Base-by-base conservation (phyloP, 164 flowering plant species). In the Stephania yunnanensis region DNA sequence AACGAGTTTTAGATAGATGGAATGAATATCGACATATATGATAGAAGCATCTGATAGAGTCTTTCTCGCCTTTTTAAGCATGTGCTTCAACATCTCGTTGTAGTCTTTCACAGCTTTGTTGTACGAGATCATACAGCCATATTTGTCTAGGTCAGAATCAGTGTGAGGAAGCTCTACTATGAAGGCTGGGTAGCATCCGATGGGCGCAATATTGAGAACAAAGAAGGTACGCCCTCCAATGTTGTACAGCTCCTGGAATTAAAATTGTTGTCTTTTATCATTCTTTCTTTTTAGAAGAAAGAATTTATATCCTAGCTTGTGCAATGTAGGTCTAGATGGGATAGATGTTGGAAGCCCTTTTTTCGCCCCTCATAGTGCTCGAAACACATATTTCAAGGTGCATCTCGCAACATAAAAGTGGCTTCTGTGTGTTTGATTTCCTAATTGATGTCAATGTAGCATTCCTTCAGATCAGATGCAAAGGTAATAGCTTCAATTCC, bases 121-220 rank as follows among this genome's bases (percentile, higher is more conserved):
- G 86, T 87, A 86, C 45, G 96, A 83, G 10, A 79, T 69, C 84
- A 90, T 44, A 88, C 98, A 95, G 4, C 98, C 97, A 73, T 73
- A 91, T 66, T 12, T 31, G 75, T 95, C 97, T 3, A 92, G 22
- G 68, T 95, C 95, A 0, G 92, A 84, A 29, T 69, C 76, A 30
- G 71, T 66, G 69, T 88, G 94, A 25, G 90, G 88, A 29, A 88
- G 87, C 76, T 78, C 68, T 6, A 78, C 90, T 78, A 94, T 25
- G 36, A 92, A 83, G 6, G 91, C 76, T 4, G 98, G 98, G 69
- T 87, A 93, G 71, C 98, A 94, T 0, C 97, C 97, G 1, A 92
- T 76, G 1, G 98, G 97, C 7, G 95, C 97, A 17, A 92, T 84
- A 75, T 95, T 92, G 0, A 85, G 83, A 58, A 95, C 92, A 50